Base-by-base conservation (phyloP, 345 rosid species). In the Salix caprea region DNA sequence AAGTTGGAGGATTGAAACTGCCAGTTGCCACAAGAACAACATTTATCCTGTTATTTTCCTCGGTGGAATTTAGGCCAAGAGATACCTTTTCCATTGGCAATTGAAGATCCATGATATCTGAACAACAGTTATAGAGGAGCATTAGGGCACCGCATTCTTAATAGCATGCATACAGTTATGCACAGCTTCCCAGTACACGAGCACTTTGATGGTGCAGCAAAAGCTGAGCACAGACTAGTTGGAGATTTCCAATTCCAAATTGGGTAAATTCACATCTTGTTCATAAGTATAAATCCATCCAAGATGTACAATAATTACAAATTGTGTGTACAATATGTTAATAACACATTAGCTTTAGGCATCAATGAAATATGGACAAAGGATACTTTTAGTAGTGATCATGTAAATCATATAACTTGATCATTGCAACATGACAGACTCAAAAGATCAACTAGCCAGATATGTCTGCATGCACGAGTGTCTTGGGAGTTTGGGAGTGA, bases 1-100 rank as follows among this genome's bases (percentile, higher is more conserved):
- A 87, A 71, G 98, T 96, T 2, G 99, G 99, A 83, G 99, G 99
- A 82, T 92, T 96, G 91, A 96, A 96, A 82, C 96, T 91, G 67
- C 99, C 97, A 30, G 92, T 88, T 18, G 93, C 91, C 54, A 93
- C 93, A 65, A 96, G 89, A 80, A 90, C 91, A 16, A 89, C 96
- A 84, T 26, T 75, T 40, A 76, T 76, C 74, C 82, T 84, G 74
- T 79, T 36, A 34, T 40, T 80, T 37, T 24, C 86, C 85, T 82
- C 78, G 65, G 84, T 26, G 32, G 4, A 36, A 76, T 70, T 32
- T 36, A 84, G 80, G 77, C 16, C 79, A 46, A 69, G n/a, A 54
- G 88, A 89, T 67, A 89, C 52, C 68, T 95, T 91, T 52, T 89
- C 87, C 67, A 75, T 71, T 54, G 99, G 96, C 84, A 95, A 80